Conservation (phyloP, 225 moss, liverwort and hornwort species). For the Bryum argenteum region DNA sequence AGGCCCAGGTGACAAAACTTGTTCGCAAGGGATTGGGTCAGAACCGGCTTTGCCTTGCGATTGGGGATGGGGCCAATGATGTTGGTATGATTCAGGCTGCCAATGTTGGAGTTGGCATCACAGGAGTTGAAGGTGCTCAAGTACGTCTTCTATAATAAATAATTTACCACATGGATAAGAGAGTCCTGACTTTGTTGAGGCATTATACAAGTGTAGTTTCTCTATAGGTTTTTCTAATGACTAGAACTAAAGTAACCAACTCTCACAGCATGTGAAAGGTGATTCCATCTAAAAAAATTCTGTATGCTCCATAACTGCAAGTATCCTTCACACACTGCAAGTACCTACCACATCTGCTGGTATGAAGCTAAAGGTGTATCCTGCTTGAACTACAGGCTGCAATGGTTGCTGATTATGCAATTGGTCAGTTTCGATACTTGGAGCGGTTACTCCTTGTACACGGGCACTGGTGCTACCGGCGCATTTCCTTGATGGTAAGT, state of each 20-base stretch:
- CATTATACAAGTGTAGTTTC: no score
- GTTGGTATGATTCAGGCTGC: constrained; percentile 91
- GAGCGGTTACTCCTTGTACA: constrained; percentile 72
- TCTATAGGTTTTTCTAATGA: neutral
- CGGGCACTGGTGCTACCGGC: constrained; percentile 76
- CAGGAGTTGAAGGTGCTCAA: constrained; percentile 82
- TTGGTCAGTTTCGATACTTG: constrained; percentile 72
- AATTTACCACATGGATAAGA: constrained; percentile 1
- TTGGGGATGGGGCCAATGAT: constrained; percentile 83
- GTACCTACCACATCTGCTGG: neutral
- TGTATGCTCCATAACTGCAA: neutral
- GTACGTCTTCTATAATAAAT: constrained; percentile 29
- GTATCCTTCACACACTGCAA: neutral
- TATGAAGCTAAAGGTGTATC: constrained; percentile 9
- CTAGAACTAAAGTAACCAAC: neutral
- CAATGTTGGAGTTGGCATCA: constrained; percentile 76
- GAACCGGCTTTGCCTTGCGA: constrained; percentile 62
- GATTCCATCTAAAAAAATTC: neutral
- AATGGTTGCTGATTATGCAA: constrained; percentile 78
- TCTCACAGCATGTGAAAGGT: constrained; percentile 2
- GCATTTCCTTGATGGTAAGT: constrained; percentile 67
- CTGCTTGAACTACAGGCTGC: constrained; percentile 52
- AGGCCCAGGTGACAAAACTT: constrained; percentile 71
- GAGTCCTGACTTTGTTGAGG: no score
- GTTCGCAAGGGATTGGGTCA: constrained; percentile 71